phyloP scores from a whole-genome alignment of 176 grass and related monocot genomes.

The Musa troglodytarum region DNA sequence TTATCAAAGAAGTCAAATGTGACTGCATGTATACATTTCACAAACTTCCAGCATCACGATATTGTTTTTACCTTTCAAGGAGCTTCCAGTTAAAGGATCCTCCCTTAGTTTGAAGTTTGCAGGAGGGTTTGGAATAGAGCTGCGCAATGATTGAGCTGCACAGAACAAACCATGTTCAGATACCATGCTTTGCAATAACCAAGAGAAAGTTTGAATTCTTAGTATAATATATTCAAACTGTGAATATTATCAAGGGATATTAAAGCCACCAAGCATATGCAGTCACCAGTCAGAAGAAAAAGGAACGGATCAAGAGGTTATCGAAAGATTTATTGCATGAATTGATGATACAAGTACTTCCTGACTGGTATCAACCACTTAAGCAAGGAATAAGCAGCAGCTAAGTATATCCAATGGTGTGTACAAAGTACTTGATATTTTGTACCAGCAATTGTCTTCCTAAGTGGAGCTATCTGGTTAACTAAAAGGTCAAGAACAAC shows the following conservation, averaged over 20 bases:
- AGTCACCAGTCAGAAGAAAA: neutral
- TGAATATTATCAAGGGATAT: neutral
- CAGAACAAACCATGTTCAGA: constrained; percentile 23
- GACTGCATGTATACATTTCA: no score
- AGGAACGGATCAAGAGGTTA: neutral
- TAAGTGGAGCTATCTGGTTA: no score
- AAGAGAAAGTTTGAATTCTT: neutral
- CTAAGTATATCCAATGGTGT: no score
- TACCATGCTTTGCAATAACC: neutral
- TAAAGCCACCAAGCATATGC: neutral
- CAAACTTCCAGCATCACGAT: neutral
- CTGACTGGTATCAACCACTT: no score
- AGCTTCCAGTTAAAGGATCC: constrained; percentile 78
- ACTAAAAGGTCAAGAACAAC: no score
- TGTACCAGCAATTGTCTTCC: no score
- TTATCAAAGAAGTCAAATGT: no score
- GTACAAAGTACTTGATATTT: no score
- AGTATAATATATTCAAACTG: neutral
- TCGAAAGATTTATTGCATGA: neutral
- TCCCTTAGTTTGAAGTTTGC: constrained; percentile 79
- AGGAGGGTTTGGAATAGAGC: constrained; percentile 72
- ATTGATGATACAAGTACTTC: no score
- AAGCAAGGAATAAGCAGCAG: no score
- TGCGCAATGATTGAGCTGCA: constrained; percentile 74
- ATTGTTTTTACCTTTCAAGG: constrained; percentile 59